Percentiles rank a stretch among this genome's conserved stretches.
Conservation (phyloP, 306 rosid genomes). For the Dicorynia guianensis region DNA sequence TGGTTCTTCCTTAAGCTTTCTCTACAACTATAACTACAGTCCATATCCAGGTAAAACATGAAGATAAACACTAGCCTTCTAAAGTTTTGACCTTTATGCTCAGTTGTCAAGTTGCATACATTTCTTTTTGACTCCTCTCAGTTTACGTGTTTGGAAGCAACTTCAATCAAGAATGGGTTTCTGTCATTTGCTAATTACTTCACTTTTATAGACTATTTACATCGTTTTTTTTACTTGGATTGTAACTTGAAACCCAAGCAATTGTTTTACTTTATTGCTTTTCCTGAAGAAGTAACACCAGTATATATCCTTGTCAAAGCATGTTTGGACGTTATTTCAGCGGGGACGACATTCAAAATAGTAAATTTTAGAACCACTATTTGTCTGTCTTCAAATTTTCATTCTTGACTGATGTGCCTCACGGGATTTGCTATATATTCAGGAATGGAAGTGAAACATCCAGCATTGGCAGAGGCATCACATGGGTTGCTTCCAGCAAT, state of each 20-base stretch:
- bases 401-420: neutral
- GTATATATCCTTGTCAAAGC: neutral
- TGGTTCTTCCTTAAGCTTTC: conserved; percentile 76
- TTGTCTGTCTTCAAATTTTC: neutral
- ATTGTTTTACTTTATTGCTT: conserved; percentile 18
- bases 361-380: neutral
- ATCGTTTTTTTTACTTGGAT: conserved; percentile 22
- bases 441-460: conserved; percentile 77
- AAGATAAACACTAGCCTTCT: conserved; percentile 9
- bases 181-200: conserved; percentile 1
- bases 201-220: neutral
- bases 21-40: conserved; percentile 70
- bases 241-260: conserved; percentile 40
- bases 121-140: too few relatives aligned
- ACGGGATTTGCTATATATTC: neutral
- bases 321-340: neutral
- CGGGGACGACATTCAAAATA: neutral
- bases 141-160: conserved; percentile 5
- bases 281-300: conserved; percentile 14
- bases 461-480: conserved; percentile 43
- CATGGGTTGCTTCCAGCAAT: conserved; percentile 42
- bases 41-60: conserved; percentile 61
- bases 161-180: neutral
- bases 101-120: conserved; percentile 23
- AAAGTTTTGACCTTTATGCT: conserved; percentile 3